Conservation (phyloP, 768 basidiomycete genomes). For the Phylloporus sp. region DNA sequence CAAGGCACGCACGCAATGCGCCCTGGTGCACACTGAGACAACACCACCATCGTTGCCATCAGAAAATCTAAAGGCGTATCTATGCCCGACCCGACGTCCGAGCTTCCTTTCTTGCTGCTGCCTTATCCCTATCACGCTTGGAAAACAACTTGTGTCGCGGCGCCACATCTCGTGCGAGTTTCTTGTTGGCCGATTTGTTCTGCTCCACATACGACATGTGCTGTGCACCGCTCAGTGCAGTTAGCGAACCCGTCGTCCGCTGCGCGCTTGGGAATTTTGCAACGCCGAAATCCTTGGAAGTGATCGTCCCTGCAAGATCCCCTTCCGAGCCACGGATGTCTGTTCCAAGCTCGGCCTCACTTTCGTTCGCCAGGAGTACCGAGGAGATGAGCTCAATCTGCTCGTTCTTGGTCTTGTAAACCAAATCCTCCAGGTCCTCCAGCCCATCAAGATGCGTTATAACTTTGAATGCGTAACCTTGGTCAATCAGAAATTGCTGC, state of each 20-base stretch:
- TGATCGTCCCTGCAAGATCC: constrained; percentile 80
- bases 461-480: constrained; percentile 99
- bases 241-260: constrained; percentile 75
- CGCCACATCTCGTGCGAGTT: constrained; percentile 48
- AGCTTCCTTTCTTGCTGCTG: constrained; percentile 44
- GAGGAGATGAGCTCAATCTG: constrained; percentile 96
- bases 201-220: constrained; percentile 93
- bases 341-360: constrained; percentile 80
- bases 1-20: constrained; percentile 18
- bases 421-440: constrained; percentile 78
- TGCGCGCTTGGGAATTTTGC: constrained; percentile 62
- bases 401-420: constrained; percentile 86
- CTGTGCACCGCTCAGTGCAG: constrained; percentile 81
- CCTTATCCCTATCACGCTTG: constrained; percentile 76
- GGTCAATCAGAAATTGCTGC: constrained; percentile 97
- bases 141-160: constrained; percentile 75
- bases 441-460: constrained; percentile 97
- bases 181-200: constrained; percentile 87
- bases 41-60: constrained; percentile 11
- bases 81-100: constrained; percentile 30
- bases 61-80: constrained; percentile 6
- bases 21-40: constrained; percentile 13
- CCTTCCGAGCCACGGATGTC: constrained; percentile 83
- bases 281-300: constrained; percentile 79
- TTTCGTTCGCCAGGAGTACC: constrained; percentile 87